A percentile compares a stretch with the other conserved stretches of the same genome.
Conservation (phyloP, 768 basidiomycete genomes). For the Leccinum disarticulatum region DNA sequence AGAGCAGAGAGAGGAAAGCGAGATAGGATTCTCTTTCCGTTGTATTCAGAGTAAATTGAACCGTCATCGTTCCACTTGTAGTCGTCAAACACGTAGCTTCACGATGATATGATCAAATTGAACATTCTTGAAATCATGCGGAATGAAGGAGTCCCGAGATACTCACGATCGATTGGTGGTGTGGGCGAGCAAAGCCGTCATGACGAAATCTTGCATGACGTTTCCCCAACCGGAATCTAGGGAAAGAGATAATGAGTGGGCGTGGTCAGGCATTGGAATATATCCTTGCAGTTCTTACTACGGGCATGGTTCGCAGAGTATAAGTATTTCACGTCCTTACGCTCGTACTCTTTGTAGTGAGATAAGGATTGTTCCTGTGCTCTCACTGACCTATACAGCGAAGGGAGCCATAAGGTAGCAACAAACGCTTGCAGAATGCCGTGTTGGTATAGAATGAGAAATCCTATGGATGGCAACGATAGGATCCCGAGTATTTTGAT, state of each 20-base stretch:
- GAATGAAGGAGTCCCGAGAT: neutral
- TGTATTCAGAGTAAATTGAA: slow-evolving; percentile 36
- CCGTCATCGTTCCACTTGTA: slow-evolving; percentile 42
- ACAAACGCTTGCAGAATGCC: neutral
- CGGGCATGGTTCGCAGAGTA: slow-evolving; percentile 48
- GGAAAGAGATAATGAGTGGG: neutral
- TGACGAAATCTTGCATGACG: slow-evolving; percentile 40
- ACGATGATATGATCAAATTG: slow-evolving; percentile 5
- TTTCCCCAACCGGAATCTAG: slow-evolving; percentile 42
- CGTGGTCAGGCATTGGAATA: no score
- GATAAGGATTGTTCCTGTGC: slow-evolving; percentile 39
- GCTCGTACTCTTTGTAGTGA: slow-evolving; percentile 41
- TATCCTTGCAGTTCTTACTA: slow-evolving; percentile 21
- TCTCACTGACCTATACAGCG: slow-evolving; percentile 41
- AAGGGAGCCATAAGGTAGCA: slow-evolving; percentile 31
- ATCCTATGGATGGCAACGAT: slow-evolving; percentile 4
- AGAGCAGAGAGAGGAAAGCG: slow-evolving; percentile 42
- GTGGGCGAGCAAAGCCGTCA: slow-evolving; percentile 38
- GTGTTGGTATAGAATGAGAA: slow-evolving; percentile 13
- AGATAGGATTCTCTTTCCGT: slow-evolving; percentile 38
- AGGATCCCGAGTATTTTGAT: slow-evolving; percentile 12
- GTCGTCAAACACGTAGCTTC: slow-evolving; percentile 44
- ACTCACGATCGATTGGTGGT: slow-evolving; percentile 36
- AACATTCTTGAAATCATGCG: neutral
- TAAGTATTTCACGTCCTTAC: slow-evolving; percentile 41